phyloP scores from a whole-genome alignment of 2,329 filamentous ascomycete genomes.

The Colletotrichum sp. region DNA sequence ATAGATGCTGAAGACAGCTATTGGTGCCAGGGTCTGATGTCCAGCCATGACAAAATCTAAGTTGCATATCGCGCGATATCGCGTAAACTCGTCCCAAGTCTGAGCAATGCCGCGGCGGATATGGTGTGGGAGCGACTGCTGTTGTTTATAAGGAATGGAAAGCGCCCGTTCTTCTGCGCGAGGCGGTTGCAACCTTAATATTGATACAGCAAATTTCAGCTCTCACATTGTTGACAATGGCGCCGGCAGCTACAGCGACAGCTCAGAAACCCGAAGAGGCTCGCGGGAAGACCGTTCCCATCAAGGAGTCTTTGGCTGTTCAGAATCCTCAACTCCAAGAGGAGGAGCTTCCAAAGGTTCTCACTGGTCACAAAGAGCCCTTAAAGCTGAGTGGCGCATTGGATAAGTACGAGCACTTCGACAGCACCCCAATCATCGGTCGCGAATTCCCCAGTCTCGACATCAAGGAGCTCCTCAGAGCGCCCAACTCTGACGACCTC shows the following conservation, averaged over 20 bases:
- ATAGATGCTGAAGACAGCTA: background rate
- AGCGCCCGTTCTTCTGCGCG: background rate
- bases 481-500: constrained; percentile 66
- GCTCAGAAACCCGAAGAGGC: background rate
- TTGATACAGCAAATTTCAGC: background rate
- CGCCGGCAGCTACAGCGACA: constrained; percentile 17
- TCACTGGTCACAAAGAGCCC: constrained; percentile 33
- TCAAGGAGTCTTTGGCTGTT: background rate
- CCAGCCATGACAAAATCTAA: background rate
- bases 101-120: background rate
- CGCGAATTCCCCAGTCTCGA: constrained; percentile 64
- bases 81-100: background rate
- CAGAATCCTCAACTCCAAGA: background rate
- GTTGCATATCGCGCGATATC: constrained; percentile 6
- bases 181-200: background rate
- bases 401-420: constrained; percentile 58
- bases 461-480: constrained; percentile 64
- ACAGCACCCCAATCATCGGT: constrained; percentile 67
- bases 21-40: background rate
- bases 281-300: background rate
- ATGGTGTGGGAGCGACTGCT: background rate
- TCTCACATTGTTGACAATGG: background rate
- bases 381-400: constrained; percentile 55
- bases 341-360: constrained; percentile 7
- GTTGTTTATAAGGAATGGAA: background rate